Conservation (phyloP, 2,329 filamentous ascomycete species). For the Neofusicoccum umdonicola region DNA sequence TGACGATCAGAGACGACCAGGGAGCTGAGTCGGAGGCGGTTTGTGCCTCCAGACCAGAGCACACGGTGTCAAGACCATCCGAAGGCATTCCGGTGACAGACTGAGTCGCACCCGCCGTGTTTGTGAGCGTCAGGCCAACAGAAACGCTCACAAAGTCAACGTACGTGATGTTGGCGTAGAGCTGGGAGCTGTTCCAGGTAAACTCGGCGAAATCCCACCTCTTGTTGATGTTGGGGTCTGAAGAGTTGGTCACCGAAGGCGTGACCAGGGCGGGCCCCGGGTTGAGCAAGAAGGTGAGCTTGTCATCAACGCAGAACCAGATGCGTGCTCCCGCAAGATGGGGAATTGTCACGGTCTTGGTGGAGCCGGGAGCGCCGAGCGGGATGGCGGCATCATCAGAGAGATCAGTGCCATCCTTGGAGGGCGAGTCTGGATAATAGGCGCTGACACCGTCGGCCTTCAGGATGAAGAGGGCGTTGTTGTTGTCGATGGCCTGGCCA, state of each 20-base stretch:
- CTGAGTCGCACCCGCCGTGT: slow-evolving; percentile 38
- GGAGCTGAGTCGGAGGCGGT: slow-evolving; percentile 51
- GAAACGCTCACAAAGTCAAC: slow-evolving; percentile 68
- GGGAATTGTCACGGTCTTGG: slow-evolving; percentile 63
- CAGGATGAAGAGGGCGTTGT: slow-evolving; percentile 61
- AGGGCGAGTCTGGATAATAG: slow-evolving; percentile 63
- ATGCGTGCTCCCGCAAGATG: slow-evolving; percentile 69
- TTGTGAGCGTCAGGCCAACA: slow-evolving; percentile 45
- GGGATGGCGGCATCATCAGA: slow-evolving; percentile 60
- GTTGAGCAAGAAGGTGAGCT: slow-evolving; percentile 68
- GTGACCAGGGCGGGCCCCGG: slow-evolving; percentile 71
- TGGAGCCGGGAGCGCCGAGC: slow-evolving; percentile 60
- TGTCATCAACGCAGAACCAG: slow-evolving; percentile 64
- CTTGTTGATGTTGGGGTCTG: slow-evolving; percentile 47
- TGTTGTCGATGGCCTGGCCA: slow-evolving; percentile 60
- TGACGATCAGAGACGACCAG: slow-evolving; percentile 62
- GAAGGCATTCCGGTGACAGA: slow-evolving; percentile 57
- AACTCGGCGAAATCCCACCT: slow-evolving; percentile 50
- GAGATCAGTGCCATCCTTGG: slow-evolving; percentile 51
- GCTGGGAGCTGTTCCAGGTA: slow-evolving; percentile 46
- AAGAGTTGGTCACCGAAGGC: slow-evolving; percentile 66
- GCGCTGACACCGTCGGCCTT: slow-evolving; percentile 63
- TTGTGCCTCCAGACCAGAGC: slow-evolving; percentile 55
- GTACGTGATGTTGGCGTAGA: slow-evolving; percentile 61
- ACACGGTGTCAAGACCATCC: slow-evolving; percentile 57